Conservation (phyloP, 208 protist species). For the Acanthamoeba castellanii region DNA sequence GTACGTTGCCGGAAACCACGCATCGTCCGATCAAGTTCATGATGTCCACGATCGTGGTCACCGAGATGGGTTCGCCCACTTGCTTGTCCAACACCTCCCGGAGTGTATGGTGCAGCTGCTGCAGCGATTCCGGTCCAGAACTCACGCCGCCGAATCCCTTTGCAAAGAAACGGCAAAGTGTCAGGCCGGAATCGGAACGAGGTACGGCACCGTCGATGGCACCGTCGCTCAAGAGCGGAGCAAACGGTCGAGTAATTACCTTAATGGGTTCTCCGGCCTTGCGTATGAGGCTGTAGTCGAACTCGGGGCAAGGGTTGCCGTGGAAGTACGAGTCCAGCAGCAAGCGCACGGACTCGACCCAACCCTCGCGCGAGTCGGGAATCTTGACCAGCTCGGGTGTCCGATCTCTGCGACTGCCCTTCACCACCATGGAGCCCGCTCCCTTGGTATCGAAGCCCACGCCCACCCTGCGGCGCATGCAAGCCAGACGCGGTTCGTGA, state of each 20-base stretch:
- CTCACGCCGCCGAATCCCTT: constrained; percentile 86
- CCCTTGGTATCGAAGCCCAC: constrained; percentile 92
- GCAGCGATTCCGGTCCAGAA: constrained; percentile 86
- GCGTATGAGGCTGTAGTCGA: constrained; percentile 90
- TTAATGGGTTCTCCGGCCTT: constrained; percentile 86
- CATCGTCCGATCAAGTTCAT: constrained; percentile 93
- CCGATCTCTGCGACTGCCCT: constrained; percentile 55
- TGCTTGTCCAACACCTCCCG: constrained; percentile 69
- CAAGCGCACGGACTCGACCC: constrained; percentile 86
- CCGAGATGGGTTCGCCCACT: constrained; percentile 81
- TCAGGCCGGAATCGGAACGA: not conserved
- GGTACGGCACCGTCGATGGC: not conserved
- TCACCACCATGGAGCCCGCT: constrained; percentile 72
- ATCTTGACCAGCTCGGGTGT: constrained; percentile 70
- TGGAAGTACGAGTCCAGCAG: constrained; percentile 89
- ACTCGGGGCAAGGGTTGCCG: constrained; percentile 73
- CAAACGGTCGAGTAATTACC: constrained; percentile 21
- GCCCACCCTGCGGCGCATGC: constrained; percentile 82
- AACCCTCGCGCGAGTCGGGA: constrained; percentile 87
- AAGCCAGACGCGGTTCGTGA: not conserved
- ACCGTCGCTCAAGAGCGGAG: not conserved
- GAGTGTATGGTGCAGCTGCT: constrained; percentile 82
- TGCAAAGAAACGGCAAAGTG: not conserved
- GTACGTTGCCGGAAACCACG: constrained; percentile 91
- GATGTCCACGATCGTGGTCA: constrained; percentile 90